Evolutionary conservation across 257 asterid genomes (phyloP).

Genomic region (Lycium ferocissimum): DNA sequence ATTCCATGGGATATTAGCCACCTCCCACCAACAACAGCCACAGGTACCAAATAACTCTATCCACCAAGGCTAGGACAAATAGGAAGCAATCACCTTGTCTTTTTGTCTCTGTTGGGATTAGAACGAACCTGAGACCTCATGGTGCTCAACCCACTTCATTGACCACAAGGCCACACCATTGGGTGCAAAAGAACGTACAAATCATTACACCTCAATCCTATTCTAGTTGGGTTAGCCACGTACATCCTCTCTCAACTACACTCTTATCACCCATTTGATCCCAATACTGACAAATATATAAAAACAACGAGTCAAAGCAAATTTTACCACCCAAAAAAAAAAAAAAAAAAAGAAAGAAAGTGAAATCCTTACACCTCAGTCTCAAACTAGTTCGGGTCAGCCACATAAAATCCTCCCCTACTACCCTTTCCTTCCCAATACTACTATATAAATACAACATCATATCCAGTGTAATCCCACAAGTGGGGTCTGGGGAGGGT

Average conservation of each 20-base stretch:
- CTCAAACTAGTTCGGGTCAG: slow-evolving; percentile 14
- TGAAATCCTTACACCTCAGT: slow-evolving; percentile 11
- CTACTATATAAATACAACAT: no score
- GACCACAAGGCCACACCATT: no score
- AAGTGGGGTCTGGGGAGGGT: no score
- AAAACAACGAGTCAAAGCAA: neutral
- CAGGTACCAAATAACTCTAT: no score
- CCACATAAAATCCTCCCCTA: neutral
- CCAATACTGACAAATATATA: neutral
- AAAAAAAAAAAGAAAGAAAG: neutral
- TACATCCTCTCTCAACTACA: neutral
- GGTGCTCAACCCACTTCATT: no score
- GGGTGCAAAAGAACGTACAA: neutral
- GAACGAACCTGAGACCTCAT: no score
- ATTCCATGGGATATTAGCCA: no score
- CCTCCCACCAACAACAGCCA: no score
- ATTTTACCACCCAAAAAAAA: neutral
- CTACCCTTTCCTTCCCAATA: neutral
- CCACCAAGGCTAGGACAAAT: no score
- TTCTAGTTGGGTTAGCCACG: slow-evolving; percentile 1
- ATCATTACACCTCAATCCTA: slow-evolving; percentile 21
- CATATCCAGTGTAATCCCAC: no score
- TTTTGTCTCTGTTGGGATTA: no score
- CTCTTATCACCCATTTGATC: neutral
- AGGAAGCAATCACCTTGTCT: no score